phyloP scores from a whole-genome alignment of 2,329 filamentous ascomycete species.

The Paecilomyces dactylethromorphus region DNA sequence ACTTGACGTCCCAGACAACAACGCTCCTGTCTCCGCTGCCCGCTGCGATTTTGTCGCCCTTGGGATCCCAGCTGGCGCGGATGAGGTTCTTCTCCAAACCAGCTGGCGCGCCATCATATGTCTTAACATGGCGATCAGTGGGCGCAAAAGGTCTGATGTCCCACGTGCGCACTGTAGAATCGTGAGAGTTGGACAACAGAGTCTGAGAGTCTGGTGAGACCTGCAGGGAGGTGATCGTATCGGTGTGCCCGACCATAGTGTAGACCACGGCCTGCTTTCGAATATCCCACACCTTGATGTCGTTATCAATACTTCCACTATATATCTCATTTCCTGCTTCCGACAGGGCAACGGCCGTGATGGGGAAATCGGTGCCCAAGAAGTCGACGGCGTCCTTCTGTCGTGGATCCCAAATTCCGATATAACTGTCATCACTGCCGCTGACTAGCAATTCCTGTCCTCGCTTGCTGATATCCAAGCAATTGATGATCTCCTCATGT shows the following conservation, averaged over 20 bases:
- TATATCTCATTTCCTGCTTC: constrained; percentile 95
- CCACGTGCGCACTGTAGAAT: constrained; percentile 91
- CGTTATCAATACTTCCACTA: constrained; percentile 91
- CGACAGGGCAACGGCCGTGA: constrained; percentile 85
- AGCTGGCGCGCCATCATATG: constrained; percentile 83
- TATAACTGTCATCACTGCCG: constrained; percentile 86
- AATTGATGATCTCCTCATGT: constrained; percentile 94
- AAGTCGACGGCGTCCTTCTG: constrained; percentile 83
- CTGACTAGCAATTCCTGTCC: constrained; percentile 88
- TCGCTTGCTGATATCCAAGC: constrained; percentile 77
- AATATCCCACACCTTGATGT: constrained; percentile 95
- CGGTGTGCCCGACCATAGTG: constrained; percentile 79
- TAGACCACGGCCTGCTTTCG: constrained; percentile 86
- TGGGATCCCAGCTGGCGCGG: constrained; percentile 80
- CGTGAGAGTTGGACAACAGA: constrained; percentile 85
- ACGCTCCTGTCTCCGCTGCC: constrained; percentile 87
- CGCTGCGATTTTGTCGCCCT: constrained; percentile 79
- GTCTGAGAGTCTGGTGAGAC: constrained; percentile 92
- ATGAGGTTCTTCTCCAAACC: constrained; percentile 90
- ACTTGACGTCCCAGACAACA: constrained; percentile 82
- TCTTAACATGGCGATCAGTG: constrained; percentile 73
- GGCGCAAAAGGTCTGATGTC: constrained; percentile 93
- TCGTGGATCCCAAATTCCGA: constrained; percentile 93
- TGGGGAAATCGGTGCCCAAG: constrained; percentile 83
- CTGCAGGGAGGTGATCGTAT: constrained; percentile 83